These are phyloP conservation scores for Saitozyma sp. DNA, from an alignment of 768 basidiomycete species.

Conservation along the genomic window DNA sequence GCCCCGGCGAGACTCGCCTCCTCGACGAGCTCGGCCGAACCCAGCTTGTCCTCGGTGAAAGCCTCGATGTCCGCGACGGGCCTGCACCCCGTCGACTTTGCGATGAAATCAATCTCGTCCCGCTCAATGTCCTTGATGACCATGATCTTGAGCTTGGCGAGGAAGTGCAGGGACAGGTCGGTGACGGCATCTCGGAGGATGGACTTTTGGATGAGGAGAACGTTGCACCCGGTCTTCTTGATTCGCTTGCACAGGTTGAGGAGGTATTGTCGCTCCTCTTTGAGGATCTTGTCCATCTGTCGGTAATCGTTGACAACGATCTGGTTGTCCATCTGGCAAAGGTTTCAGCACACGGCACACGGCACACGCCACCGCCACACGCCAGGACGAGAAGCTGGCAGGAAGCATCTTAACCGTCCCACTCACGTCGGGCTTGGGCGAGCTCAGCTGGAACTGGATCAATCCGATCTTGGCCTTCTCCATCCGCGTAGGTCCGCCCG, in stretches of 20 bases:
- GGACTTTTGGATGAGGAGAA: slow-evolving; percentile 97
- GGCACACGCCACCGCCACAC: no score
- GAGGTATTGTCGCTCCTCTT: slow-evolving; percentile 96
- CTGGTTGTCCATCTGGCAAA: slow-evolving; percentile 92
- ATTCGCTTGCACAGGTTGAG: slow-evolving; percentile 99
- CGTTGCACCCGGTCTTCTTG: slow-evolving; percentile 99
- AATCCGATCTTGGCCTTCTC: slow-evolving; percentile 99
- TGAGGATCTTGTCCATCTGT: slow-evolving; percentile 99
- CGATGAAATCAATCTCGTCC: slow-evolving; percentile 96
- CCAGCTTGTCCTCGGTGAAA: slow-evolving; percentile 96
- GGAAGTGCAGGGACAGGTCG: slow-evolving; percentile 93
- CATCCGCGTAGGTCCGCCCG: slow-evolving; percentile 88
- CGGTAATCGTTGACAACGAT: slow-evolving; percentile 99
- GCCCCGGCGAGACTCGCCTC: slow-evolving; percentile 74
- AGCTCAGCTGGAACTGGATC: slow-evolving; percentile 96
- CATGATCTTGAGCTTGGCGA: slow-evolving; percentile 93
- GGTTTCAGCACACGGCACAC: slow-evolving; percentile 16
- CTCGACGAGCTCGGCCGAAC: slow-evolving; percentile 92
- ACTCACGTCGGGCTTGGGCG: slow-evolving; percentile 93
- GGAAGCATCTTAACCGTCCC: neutral
- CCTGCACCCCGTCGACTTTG: slow-evolving; percentile 90
- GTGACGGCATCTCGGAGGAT: slow-evolving; percentile 99
- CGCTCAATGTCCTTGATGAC: slow-evolving; percentile 97
- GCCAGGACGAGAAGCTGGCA: neutral
- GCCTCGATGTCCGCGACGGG: slow-evolving; percentile 96